Base-by-base conservation (phyloP, 2,329 filamentous ascomycete species). In the Fusarium veterinarium region DNA sequence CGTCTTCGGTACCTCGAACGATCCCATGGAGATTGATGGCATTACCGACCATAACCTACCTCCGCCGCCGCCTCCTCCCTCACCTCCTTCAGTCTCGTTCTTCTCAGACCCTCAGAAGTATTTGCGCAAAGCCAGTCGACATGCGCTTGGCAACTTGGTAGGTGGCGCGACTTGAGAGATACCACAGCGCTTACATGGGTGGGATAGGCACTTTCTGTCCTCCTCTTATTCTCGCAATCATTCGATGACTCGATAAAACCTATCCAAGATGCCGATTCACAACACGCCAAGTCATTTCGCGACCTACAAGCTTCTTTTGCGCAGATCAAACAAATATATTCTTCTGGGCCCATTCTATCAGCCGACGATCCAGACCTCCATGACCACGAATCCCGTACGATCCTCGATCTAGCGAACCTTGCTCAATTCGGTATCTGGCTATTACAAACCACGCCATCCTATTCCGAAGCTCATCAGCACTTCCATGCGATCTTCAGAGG, bases 351-450 rank as follows among this genome's bases (percentile, higher is more conserved):
- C 23, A 77, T 81, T 55, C 66, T 84, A n/a, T 79, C 78, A 4
- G 77, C 79, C 37, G 75, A 79, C 23, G 79, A 83, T n/a, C 70
- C 81, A n/a, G 78, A 80, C 38, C 69, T 81, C 19, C 73, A 80
- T 48, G 77, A 80, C 37, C 57, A 73, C 30, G 80, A 84, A 45
- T 77, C 78, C 25, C 76, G 77, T 30, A 80, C 79, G 19, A 77
- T 83, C 31, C 80, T 88, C 28, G 83, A 85, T 44, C 80, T 88
- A 70, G 82, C 84, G 14, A 88, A 88, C 64, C 79, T 88, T 62
- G 85, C 86, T 6, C 84, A 85, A 41, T 82, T 87, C 40, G 83
- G 83, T 25, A 75, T 78, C 1, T 84, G 84, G 78, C 66, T 84
- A 3, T 77, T 84, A 35, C 82, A 82, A 33, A 80, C 78, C 6